phyloP scores from a whole-genome alignment of 495 filamentous ascomycete species.

The Oleoguttula mirabilis region DNA sequence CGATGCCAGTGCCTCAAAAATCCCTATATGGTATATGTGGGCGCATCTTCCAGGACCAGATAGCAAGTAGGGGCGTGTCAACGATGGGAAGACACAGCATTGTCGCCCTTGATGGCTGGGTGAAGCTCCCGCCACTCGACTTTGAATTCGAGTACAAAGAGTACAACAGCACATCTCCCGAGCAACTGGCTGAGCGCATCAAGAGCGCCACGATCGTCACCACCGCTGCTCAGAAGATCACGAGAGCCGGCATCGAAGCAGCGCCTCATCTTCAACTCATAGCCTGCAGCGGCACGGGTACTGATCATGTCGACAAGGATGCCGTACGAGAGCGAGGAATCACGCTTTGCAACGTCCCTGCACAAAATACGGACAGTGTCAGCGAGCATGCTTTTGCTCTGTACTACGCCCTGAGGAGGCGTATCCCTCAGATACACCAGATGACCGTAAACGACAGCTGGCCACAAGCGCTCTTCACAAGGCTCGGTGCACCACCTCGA shows the following conservation, averaged over 20 bases:
- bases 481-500: conserved; percentile 31
- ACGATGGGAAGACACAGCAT: no score
- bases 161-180: conserved; percentile 3
- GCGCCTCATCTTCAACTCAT: conserved; percentile 28
- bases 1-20: no score
- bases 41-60: no score
- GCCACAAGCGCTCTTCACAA: conserved; percentile 1
- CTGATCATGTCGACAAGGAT: conserved; percentile 38
- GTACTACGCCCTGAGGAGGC: conserved; percentile 42
- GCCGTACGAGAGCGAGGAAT: conserved; percentile 36
- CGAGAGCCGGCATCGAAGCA: conserved; percentile 19
- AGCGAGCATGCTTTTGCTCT: conserved; percentile 44
- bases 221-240: conserved; percentile 31
- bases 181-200: conserved; percentile 30
- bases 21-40: no score
- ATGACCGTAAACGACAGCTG: conserved; percentile 26
- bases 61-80: no score
- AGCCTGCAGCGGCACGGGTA: conserved; percentile 41
- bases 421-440: conserved; percentile 33
- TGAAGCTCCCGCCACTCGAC: conserved; percentile 3
- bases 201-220: conserved; percentile 40
- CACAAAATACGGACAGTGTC: conserved; percentile 39
- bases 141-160: conserved; percentile 2
- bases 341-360: conserved; percentile 37
- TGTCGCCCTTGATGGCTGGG: conserved; percentile 12